These are phyloP conservation scores for Penicillium sp. DNA, from an alignment of 2,329 filamentous ascomycete species.

Conservation along the genomic window DNA sequence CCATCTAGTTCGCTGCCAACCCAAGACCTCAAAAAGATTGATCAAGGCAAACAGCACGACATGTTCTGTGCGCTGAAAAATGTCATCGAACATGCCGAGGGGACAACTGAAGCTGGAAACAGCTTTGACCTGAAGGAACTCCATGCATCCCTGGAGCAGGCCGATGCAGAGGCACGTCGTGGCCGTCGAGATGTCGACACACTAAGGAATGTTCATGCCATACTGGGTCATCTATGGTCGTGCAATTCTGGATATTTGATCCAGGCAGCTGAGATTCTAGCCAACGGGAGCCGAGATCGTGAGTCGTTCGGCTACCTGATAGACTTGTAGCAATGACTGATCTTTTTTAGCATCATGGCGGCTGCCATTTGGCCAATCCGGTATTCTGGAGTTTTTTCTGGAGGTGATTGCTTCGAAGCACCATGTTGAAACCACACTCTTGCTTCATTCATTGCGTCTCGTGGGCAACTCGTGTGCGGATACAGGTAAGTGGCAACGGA, in stretches of 20 bases:
- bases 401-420: constrained; percentile 35
- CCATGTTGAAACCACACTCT: constrained; percentile 27
- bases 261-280: constrained; percentile 39
- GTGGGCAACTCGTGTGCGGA: constrained; percentile 49
- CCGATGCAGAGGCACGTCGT: constrained; percentile 25
- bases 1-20: constrained; percentile 21
- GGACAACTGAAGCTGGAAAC: constrained; percentile 21
- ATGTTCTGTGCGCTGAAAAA: constrained; percentile 37
- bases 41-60: constrained; percentile 30
- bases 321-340: background rate
- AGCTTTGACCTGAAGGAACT: constrained; percentile 30
- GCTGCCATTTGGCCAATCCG: constrained; percentile 38
- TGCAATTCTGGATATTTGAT: constrained; percentile 36
- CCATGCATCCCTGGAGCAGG: constrained; percentile 30
- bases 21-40: constrained; percentile 17
- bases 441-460: constrained; percentile 44
- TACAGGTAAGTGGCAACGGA: constrained; percentile 30
- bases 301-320: constrained; percentile 19
- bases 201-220: constrained; percentile 29
- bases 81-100: constrained; percentile 27
- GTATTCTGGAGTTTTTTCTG: constrained; percentile 44
- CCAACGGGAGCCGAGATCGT: constrained; percentile 46
- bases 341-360: constrained; percentile 39
- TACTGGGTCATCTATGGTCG: constrained; percentile 38
- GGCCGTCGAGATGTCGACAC: constrained; percentile 21